Evolutionary conservation across 2,329 filamentous ascomycete genomes (phyloP).

Genomic region (Aurifilum marmelostoma): DNA sequence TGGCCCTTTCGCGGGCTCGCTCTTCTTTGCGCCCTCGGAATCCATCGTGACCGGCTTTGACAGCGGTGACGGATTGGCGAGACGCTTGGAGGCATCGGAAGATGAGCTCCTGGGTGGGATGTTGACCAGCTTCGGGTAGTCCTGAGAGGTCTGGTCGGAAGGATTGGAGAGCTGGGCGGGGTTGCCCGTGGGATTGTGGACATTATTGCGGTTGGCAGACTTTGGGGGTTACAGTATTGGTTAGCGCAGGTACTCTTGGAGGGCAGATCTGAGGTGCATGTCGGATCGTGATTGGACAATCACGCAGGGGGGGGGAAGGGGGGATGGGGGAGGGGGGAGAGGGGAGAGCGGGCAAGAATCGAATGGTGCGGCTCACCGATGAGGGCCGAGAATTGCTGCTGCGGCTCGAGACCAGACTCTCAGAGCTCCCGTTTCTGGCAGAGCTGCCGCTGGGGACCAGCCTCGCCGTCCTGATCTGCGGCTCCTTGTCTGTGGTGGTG

Average conservation of each 20-base stretch:
- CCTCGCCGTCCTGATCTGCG: constrained; percentile 41
- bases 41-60: constrained; percentile 71
- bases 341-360: constrained; percentile 21
- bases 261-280: constrained; percentile 9
- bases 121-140: constrained; percentile 58
- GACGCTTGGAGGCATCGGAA: constrained; percentile 67
- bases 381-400: constrained; percentile 64
- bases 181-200: constrained; percentile 55
- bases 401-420: constrained; percentile 63
- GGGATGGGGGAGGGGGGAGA: neutral
- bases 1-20: constrained; percentile 38
- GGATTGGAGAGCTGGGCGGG: constrained; percentile 51
- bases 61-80: constrained; percentile 70
- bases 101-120: constrained; percentile 66
- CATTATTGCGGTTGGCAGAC: constrained; percentile 62
- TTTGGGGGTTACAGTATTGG: constrained; percentile 45
- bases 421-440: constrained; percentile 60
- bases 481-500: constrained; percentile 41
- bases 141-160: constrained; percentile 51
- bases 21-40: constrained; percentile 52
- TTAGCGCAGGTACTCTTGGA: constrained; percentile 48
- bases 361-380: constrained; percentile 60
- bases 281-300: constrained; percentile 49
- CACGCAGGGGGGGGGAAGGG: constrained; percentile 15
- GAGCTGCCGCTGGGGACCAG: constrained; percentile 41